Percentiles rank a stretch among this genome's conserved stretches.
Conservation (phyloP, 208 protist genomes). For the Crithidia sp. region DNA sequence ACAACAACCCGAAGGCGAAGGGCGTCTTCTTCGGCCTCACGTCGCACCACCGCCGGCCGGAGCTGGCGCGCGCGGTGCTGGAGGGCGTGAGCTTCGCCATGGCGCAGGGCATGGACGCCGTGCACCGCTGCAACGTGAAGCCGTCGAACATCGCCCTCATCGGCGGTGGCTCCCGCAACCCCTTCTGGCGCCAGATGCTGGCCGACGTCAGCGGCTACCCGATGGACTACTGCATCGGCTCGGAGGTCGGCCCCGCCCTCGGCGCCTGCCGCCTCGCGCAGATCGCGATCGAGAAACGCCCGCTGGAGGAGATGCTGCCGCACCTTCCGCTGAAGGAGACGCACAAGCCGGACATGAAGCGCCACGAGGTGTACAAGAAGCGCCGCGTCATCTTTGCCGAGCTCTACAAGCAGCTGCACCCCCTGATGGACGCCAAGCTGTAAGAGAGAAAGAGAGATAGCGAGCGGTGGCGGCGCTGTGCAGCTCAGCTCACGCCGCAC, state of each 20-base stretch:
- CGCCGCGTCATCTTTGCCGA: slow-evolving; percentile 54
- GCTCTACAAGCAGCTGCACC: slow-evolving; percentile 69
- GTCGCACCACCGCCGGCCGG: slow-evolving; percentile 55
- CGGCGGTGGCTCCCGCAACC: slow-evolving; percentile 66
- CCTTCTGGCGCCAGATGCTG: slow-evolving; percentile 83
- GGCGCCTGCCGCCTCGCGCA: slow-evolving; percentile 74
- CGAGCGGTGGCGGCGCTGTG: too few species aligned
- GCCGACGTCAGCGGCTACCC: slow-evolving; percentile 64
- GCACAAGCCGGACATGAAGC: slow-evolving; percentile 59
- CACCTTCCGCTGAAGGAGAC: slow-evolving; percentile 58
- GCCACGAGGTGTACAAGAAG: slow-evolving; percentile 59
- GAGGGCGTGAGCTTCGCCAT: slow-evolving; percentile 82
- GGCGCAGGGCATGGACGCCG: slow-evolving; percentile 75
- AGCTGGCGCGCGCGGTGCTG: slow-evolving; percentile 66
- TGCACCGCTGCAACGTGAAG: slow-evolving; percentile 70
- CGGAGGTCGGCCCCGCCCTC: slow-evolving; percentile 68
- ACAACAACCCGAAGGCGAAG: slow-evolving; percentile 82
- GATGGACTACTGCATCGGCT: slow-evolving; percentile 73
- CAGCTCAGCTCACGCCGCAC: neutral
- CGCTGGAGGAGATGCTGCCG: slow-evolving; percentile 59
- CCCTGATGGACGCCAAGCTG: slow-evolving; percentile 62
- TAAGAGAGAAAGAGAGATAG: slow-evolving; percentile 14
- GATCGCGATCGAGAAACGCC: slow-evolving; percentile 60
- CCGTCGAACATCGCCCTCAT: slow-evolving; percentile 69
- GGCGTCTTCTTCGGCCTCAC: slow-evolving; percentile 83